Base-by-base conservation (phyloP, 1,284 basidiomycete genomes). In the Malassezia brasiliensis region DNA sequence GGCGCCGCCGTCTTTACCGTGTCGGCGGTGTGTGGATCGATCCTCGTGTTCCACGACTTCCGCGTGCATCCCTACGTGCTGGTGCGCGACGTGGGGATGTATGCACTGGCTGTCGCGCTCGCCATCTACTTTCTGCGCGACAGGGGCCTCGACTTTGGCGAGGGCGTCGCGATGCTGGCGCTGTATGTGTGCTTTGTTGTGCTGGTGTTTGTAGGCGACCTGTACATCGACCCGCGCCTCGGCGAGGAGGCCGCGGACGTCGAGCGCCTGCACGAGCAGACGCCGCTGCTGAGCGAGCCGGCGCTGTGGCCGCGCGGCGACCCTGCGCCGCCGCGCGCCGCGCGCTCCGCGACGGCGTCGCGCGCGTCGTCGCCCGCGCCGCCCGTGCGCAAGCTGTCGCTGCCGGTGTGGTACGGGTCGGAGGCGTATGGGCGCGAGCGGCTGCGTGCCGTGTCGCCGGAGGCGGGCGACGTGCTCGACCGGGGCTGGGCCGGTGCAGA, bases 1-100 rank as follows among this genome's bases (percentile, higher is more conserved):
- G 93, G 93, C 14, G 93, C 93, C 1, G 91, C 93, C 1, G 83
- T 88, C 1, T 98, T 96, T 77, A 93, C 96, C 74, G 85, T 90
- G 19, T 89, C 88, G 2, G 90, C 91, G 68, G 90, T 98, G 37
- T 90, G 75, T 41, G 93, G 93, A 6, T 87, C 86, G 15, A 94
- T 98, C 83, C 91, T 90, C 69, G 85, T 98, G 73, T 88, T 96
- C 73, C 85, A 85, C 58, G 90, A 90, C 0, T 98, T 98, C 77
- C 81, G 83, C 61, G 89, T 96, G 15, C 80, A 85, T 31, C 81
- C 80, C 0, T 79, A 80, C 36, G 84, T 88, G 0, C 96, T 98
- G 76, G 77, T 94, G 14, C 84, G 94, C 34, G 94, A 98, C 74
- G 86, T 91, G 30, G 84, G 87, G 17, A 96, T 96, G 79, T 96